These are phyloP conservation scores for Gossypium rotundifolium DNA, from an alignment of 345 rosid genomes.

Conservation along the genomic window DNA sequence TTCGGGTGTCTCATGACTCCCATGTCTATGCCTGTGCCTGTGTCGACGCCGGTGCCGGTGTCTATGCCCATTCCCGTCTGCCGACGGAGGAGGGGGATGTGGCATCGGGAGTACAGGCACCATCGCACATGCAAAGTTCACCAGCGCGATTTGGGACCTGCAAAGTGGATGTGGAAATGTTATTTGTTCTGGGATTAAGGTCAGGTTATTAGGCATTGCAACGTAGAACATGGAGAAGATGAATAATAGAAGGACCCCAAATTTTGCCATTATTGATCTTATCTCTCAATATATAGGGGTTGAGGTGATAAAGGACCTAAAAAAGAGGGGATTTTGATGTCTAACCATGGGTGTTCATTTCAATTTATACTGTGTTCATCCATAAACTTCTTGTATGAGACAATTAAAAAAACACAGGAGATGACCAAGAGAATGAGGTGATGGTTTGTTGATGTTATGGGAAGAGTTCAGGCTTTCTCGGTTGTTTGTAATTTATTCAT, in stretches of 20 bases:
- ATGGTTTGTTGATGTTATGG: background rate
- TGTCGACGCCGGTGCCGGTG: constrained; percentile 10
- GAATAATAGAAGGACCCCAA: background rate
- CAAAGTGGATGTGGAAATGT: constrained; percentile 51
- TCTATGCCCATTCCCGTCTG: background rate
- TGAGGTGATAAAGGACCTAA: background rate
- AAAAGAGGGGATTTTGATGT: background rate
- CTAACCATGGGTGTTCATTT: background rate
- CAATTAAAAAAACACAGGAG: background rate
- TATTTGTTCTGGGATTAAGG: background rate
- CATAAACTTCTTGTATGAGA: constrained; percentile 8
- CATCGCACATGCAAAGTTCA: constrained; percentile 53
- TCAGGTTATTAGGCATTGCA: background rate
- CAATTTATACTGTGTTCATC: constrained; percentile 22
- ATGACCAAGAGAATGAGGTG: background rate
- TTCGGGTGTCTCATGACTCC: constrained; percentile 18
- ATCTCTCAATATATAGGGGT: background rate
- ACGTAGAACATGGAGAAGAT: background rate
- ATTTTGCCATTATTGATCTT: background rate
- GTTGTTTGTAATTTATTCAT: background rate
- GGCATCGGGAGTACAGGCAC: constrained; percentile 33
- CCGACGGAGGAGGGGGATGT: constrained; percentile 12
- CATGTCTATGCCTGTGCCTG: constrained; percentile 17
- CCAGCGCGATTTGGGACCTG: constrained; percentile 56
- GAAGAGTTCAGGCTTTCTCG: background rate